A percentile compares a stretch with the other conserved stretches of the same genome.
phyloP scores from a whole-genome alignment of 257 asterid genomes.

The Schizonepeta tenuifolia region DNA sequence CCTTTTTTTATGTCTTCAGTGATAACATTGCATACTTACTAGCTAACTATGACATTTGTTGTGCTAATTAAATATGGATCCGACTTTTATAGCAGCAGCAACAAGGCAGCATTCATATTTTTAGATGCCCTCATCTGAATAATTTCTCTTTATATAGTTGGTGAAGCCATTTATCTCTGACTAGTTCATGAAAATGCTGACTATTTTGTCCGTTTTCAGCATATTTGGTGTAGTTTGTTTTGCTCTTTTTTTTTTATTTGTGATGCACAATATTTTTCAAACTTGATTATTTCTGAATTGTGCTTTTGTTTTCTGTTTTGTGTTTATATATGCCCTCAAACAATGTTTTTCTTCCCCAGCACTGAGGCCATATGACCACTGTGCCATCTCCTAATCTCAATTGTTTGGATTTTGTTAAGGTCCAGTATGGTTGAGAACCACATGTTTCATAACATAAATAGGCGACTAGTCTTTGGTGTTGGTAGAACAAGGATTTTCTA shows the following conservation, averaged over 20 bases:
- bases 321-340: background rate
- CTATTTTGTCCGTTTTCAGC: background rate
- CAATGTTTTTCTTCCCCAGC: background rate
- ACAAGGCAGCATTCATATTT: background rate
- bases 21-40: background rate
- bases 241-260: conserved; percentile 7
- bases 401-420: conserved; percentile 12
- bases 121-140: background rate
- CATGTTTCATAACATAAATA: background rate
- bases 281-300: background rate
- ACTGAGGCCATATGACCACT: background rate
- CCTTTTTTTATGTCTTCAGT: background rate
- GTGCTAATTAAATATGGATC: background rate
- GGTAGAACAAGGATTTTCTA: background rate
- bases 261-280: background rate
- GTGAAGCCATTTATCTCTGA: background rate
- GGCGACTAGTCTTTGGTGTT: conserved; percentile 20
- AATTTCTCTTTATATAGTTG: conserved; percentile 14
- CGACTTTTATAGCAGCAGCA: conserved; percentile 8
- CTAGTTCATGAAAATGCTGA: conserved; percentile 10
- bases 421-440: conserved; percentile 19
- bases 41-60: background rate
- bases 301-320: background rate
- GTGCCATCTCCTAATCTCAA: conserved; percentile 8
- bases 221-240: background rate